Conservation (phyloP, 768 basidiomycete species). For the Suillus subaureus region DNA sequence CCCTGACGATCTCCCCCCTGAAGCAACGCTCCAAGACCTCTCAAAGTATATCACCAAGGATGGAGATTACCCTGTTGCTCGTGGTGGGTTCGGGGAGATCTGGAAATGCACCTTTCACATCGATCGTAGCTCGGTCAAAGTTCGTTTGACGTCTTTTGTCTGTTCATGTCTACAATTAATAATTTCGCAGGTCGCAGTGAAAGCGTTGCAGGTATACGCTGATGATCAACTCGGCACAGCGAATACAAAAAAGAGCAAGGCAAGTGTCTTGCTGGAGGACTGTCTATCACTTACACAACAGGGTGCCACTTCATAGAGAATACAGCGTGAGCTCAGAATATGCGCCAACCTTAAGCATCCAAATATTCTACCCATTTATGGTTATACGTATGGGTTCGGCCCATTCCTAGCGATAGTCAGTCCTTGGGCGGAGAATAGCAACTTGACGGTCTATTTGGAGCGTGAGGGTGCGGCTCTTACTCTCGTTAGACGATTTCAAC, state of each 20-base stretch:
- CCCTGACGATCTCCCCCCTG: neutral
- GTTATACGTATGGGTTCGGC: constrained; percentile 33
- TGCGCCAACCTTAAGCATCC: constrained; percentile 31
- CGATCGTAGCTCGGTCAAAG: neutral
- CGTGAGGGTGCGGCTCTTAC: constrained; percentile 11
- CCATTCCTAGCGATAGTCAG: constrained; percentile 34
- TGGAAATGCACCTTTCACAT: constrained; percentile 1
- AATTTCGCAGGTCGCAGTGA: constrained; percentile 1
- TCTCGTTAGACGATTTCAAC: constrained; percentile 7
- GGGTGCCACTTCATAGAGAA: constrained; percentile 17
- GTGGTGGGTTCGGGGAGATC: constrained; percentile 4
- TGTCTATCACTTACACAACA: neutral
- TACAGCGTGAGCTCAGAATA: constrained; percentile 20
- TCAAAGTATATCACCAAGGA: neutral
- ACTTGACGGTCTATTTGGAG: constrained; percentile 25
- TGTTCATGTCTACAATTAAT: neutral
- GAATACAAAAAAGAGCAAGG: constrained; percentile 10
- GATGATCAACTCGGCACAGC: neutral
- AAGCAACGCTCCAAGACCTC: neutral
- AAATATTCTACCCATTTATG: constrained; percentile 31
- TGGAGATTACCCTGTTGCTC: neutral
- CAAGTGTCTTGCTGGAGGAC: too few relatives aligned
- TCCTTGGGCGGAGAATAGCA: constrained; percentile 36
- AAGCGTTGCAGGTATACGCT: neutral
- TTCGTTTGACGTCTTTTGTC: neutral